Evolutionary conservation across 192 early-diverging fungal genomes (phyloP).

Genomic region (Neocallimastix lanati): DNA sequence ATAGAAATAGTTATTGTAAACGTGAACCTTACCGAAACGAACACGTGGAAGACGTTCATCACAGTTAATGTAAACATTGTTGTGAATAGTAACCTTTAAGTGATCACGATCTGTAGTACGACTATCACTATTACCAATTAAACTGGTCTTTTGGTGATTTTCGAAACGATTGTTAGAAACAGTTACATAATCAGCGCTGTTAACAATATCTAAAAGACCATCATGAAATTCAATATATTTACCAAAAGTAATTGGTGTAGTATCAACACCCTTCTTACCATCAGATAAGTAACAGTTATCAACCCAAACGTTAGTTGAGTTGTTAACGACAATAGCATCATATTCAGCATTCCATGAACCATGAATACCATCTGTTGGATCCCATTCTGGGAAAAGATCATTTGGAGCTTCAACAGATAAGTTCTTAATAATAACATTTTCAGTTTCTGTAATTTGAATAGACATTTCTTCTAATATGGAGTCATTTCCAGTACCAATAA

Average conservation of each 20-base stretch:
- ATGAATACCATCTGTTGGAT: too few species aligned
- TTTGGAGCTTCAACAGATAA: neutral
- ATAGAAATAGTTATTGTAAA: neutral
- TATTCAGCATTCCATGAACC: neutral
- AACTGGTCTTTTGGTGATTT: neutral
- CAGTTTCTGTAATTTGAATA: neutral
- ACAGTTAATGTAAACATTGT: neutral
- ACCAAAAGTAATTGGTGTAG: neutral
- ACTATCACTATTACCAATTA: neutral
- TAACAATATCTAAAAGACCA: neutral
- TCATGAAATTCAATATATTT: neutral
- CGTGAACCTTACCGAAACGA: neutral
- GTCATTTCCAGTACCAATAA: neutral
- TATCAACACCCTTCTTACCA: neutral
- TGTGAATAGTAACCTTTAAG: neutral
- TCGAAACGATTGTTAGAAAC: neutral
- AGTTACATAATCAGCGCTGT: neutral
- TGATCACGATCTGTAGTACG: neutral
- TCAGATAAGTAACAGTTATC: neutral
- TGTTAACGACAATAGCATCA: neutral
- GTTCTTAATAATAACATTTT: neutral
- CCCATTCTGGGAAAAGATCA: neutral
- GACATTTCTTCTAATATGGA: neutral
- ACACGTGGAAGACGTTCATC: too few species aligned
- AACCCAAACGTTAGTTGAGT: neutral